Evolutionary conservation across 306 rosid genomes (phyloP).

Genomic region (Casuarina cunninghamiana): DNA sequence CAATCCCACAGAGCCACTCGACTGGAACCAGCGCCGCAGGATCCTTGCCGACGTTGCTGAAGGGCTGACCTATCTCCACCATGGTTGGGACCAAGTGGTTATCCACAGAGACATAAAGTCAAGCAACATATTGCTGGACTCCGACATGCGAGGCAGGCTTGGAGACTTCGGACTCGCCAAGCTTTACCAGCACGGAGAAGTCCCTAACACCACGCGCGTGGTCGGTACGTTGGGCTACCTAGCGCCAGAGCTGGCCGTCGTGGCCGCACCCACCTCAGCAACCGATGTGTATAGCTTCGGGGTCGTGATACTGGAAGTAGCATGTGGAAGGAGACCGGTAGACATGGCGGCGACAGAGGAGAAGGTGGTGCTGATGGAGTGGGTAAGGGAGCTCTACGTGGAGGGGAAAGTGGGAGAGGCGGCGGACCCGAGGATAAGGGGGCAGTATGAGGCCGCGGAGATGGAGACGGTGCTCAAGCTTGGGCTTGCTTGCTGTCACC

Average conservation of each 20-base stretch:
- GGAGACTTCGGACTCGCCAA: slow-evolving; percentile 94
- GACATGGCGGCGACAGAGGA: slow-evolving; percentile 59
- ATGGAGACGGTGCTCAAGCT: slow-evolving; percentile 77
- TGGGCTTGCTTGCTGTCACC: slow-evolving; percentile 91
- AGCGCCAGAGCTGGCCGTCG: slow-evolving; percentile 76
- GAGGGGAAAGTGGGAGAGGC: slow-evolving; percentile 48
- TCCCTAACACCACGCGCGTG: slow-evolving; percentile 76
- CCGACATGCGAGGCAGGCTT: slow-evolving; percentile 73
- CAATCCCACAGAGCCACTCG: slow-evolving; percentile 40
- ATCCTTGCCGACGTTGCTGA: slow-evolving; percentile 83
- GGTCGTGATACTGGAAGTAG: slow-evolving; percentile 87
- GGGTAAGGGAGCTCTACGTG: slow-evolving; percentile 72
- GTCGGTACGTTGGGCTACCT: slow-evolving; percentile 89
- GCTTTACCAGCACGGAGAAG: slow-evolving; percentile 83
- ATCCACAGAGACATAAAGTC: slow-evolving; percentile 86
- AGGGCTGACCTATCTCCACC: slow-evolving; percentile 80
- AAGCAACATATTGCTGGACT: slow-evolving; percentile 70
- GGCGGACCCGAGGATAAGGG: slow-evolving; percentile 56
- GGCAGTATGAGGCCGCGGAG: slow-evolving; percentile 52
- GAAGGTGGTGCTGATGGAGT: slow-evolving; percentile 67
- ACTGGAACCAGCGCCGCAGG: slow-evolving; percentile 62
- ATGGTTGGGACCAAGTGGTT: slow-evolving; percentile 90
- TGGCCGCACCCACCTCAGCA: slow-evolving; percentile 66
- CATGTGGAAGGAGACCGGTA: slow-evolving; percentile 77
- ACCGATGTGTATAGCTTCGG: slow-evolving; percentile 87